phyloP scores from a whole-genome alignment of 768 basidiomycete species.

The Tricholoma saponaceum region DNA sequence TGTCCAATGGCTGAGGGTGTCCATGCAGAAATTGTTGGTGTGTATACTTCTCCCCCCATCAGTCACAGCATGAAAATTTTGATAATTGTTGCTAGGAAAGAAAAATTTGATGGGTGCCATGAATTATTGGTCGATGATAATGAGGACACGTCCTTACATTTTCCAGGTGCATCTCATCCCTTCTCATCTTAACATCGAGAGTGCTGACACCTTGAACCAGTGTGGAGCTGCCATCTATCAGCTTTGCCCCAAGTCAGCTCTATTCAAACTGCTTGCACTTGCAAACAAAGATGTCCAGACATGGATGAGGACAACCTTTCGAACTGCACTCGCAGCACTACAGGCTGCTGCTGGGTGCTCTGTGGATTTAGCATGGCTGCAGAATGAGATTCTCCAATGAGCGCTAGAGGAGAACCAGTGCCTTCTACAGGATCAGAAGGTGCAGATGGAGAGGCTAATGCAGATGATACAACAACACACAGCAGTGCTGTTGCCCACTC shows the following conservation, averaged over 20 bases:
- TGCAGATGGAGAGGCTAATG: not conserved
- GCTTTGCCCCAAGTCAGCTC: constrained; percentile 16
- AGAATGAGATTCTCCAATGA: constrained; percentile 15
- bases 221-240: constrained; percentile 22
- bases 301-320: constrained; percentile 22
- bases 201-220: constrained; percentile 6
- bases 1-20: constrained; percentile 25
- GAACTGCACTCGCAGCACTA: constrained; percentile 15
- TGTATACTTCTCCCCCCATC: not conserved
- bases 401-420: constrained; percentile 15
- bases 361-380: constrained; percentile 14
- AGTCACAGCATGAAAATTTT: not conserved
- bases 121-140: constrained; percentile 23
- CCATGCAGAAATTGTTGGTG: constrained; percentile 11
- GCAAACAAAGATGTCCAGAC: constrained; percentile 17
- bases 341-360: constrained; percentile 14
- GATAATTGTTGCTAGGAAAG: constrained; percentile 1
- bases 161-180: constrained; percentile 12
- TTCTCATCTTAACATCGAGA: not conserved
- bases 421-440: not conserved
- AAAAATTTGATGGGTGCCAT: constrained; percentile 17
- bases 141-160: constrained; percentile 14
- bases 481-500: constrained; percentile 10
- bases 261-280: constrained; percentile 25
- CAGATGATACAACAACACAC: constrained; percentile 9